phyloP scores from a whole-genome alignment of 2,329 filamentous ascomycete species.

The Claviceps purpurea region DNA sequence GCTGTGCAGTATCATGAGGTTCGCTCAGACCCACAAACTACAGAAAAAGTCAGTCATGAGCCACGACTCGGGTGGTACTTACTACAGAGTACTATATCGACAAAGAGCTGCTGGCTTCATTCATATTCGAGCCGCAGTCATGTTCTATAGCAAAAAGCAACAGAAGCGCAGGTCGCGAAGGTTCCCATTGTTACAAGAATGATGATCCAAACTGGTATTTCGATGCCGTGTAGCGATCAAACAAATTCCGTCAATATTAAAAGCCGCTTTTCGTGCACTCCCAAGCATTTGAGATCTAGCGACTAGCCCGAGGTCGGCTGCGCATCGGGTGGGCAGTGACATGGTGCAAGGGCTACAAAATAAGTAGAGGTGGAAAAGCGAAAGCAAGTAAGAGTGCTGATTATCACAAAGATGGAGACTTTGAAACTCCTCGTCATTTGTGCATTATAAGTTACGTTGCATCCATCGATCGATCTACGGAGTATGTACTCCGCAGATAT shows the following conservation, averaged over 20 bases:
- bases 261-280: not conserved
- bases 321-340: conserved; percentile 1
- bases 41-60: not conserved
- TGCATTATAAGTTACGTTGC: no score
- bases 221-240: not conserved
- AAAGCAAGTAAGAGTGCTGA: no score
- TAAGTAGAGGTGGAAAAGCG: no score
- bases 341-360: not conserved
- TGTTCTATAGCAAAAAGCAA: not conserved
- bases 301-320: not conserved
- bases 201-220: not conserved
- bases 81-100: not conserved
- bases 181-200: no score
- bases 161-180: not conserved
- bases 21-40: not conserved
- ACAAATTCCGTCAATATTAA: not conserved
- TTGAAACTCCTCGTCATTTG: no score
- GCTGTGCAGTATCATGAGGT: not conserved
- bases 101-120: not conserved
- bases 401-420: no score
- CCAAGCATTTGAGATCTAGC: not conserved
- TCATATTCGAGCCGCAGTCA: not conserved
- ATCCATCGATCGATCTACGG: no score
- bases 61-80: not conserved
- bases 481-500: no score